Percentiles rank a stretch among this genome's conserved stretches.
These are phyloP conservation scores for Claviceps sorghi DNA, from an alignment of 2,329 filamentous ascomycete species.

Conservation along the genomic window DNA sequence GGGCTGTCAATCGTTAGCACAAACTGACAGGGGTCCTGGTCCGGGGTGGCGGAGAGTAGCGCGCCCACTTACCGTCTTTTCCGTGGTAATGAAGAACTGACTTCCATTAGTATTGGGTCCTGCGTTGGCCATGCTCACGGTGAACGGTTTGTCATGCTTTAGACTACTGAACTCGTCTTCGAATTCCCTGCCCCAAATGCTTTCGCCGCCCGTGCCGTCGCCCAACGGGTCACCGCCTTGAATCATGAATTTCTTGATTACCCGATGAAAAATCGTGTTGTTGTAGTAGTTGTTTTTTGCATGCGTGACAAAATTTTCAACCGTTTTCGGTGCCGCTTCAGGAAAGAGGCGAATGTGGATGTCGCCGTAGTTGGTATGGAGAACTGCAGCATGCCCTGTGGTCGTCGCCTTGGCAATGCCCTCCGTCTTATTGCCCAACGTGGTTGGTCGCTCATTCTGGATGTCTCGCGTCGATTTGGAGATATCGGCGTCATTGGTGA, in stretches of 20 bases:
- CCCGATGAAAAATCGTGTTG: constrained; percentile 89
- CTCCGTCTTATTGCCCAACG: constrained; percentile 43
- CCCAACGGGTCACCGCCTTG: constrained; percentile 91
- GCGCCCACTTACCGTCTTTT: constrained; percentile 59
- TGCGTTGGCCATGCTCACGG: constrained; percentile 93
- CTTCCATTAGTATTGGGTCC: constrained; percentile 90
- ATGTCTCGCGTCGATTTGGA: constrained; percentile 77
- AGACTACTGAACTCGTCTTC: constrained; percentile 86
- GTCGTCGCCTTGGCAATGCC: constrained; percentile 44
- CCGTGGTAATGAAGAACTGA: constrained; percentile 97
- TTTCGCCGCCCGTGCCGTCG: constrained; percentile 75
- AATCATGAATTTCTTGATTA: constrained; percentile 98
- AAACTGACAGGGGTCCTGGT: constrained; percentile 4
- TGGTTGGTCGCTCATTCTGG: constrained; percentile 82
- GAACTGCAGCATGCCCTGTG: constrained; percentile 62
- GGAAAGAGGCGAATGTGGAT: constrained; percentile 89
- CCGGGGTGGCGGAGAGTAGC: not conserved
- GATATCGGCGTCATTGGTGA: constrained; percentile 76
- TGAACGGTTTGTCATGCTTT: constrained; percentile 92
- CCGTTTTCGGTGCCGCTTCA: constrained; percentile 79
- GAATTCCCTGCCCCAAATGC: constrained; percentile 89
- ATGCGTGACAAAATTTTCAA: constrained; percentile 95
- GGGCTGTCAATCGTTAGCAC: constrained; percentile 30
- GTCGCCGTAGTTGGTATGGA: constrained; percentile 90
- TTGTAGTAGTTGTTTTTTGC: constrained; percentile 89